Evolutionary conservation across 805 yeast species (phyloP).

Genomic region (Nakazawaea ambrosiae): DNA sequence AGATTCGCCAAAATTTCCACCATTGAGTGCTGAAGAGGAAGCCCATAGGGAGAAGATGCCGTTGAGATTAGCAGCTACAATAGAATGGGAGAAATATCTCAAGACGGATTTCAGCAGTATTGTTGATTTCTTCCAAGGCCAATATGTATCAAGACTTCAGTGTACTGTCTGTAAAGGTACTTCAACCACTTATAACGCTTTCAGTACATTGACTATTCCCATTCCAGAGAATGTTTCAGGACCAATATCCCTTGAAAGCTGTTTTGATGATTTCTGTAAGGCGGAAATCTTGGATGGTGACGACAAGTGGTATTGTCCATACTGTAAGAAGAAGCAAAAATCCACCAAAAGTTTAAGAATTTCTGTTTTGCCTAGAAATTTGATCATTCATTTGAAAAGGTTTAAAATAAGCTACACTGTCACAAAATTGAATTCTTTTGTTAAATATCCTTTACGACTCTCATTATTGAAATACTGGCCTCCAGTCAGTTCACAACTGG

Average conservation of each 20-base stretch:
- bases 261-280: constrained; percentile 72
- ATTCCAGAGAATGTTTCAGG: constrained; percentile 42
- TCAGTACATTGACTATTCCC: constrained; percentile 73
- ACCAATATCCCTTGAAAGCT: constrained; percentile 42
- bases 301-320: constrained; percentile 80
- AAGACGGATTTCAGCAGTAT: constrained; percentile 72
- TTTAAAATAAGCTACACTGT: constrained; percentile 52
- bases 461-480: constrained; percentile 72
- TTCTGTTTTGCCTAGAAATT: constrained; percentile 68
- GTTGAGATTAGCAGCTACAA: constrained; percentile 72
- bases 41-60: constrained; percentile 63
- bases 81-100: constrained; percentile 88
- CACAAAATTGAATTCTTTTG: constrained; percentile 55
- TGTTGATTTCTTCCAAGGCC: constrained; percentile 84
- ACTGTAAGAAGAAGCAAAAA: constrained; percentile 54
- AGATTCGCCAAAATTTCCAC: constrained; percentile 43
- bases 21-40: constrained; percentile 68
- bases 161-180: constrained; percentile 70
- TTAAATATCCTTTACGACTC: constrained; percentile 55
- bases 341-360: constrained; percentile 67
- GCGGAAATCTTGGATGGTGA: constrained; percentile 70
- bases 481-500: constrained; percentile 30
- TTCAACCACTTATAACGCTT: constrained; percentile 82
- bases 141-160: constrained; percentile 68
- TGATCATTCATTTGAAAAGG: constrained; percentile 81